These are phyloP conservation scores for Aegilops speltoides DNA, from an alignment of 176 grass and related monocot species.

Conservation along the genomic window DNA sequence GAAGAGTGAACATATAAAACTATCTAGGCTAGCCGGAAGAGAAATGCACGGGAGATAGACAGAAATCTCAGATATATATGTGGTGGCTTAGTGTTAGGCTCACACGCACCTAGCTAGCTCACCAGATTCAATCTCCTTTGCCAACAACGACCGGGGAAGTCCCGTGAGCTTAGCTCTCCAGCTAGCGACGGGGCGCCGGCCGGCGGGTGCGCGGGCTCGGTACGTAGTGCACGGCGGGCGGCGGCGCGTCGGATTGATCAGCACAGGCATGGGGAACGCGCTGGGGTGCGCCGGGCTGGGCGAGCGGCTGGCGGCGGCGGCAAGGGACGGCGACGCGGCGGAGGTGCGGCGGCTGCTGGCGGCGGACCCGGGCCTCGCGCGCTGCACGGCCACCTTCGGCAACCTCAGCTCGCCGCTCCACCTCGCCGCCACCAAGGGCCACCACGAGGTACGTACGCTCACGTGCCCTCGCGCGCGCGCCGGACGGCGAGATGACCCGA, in stretches of 20 bases:
- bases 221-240: not conserved
- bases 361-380: slow-evolving; percentile 49
- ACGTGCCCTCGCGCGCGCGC: not conserved
- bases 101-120: not conserved
- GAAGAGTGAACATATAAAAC: slow-evolving; percentile 3
- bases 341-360: slow-evolving; percentile 60
- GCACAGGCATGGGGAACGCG: slow-evolving; percentile 68
- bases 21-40: not conserved
- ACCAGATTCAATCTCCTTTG: slow-evolving; percentile 8
- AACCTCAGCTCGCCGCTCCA: slow-evolving; percentile 84
- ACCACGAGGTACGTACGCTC: slow-evolving; percentile 56
- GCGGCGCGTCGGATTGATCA: too few species aligned
- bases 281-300: slow-evolving; percentile 62
- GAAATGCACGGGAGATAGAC: not conserved
- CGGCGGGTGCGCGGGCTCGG: not conserved
- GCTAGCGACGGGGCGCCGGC: not conserved
- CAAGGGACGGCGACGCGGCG: slow-evolving; percentile 63
- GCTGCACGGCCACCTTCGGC: slow-evolving; percentile 65
- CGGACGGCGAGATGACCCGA: not conserved
- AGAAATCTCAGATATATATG: not conserved
- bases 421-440: slow-evolving; percentile 66
- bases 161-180: not conserved
- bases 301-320: slow-evolving; percentile 65
- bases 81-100: not conserved
- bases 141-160: not conserved